A percentile compares a stretch with the other conserved stretches of the same genome.
These are phyloP conservation scores for Poa annua DNA, from an alignment of 176 grass and related monocot genomes.

Conservation along the genomic window DNA sequence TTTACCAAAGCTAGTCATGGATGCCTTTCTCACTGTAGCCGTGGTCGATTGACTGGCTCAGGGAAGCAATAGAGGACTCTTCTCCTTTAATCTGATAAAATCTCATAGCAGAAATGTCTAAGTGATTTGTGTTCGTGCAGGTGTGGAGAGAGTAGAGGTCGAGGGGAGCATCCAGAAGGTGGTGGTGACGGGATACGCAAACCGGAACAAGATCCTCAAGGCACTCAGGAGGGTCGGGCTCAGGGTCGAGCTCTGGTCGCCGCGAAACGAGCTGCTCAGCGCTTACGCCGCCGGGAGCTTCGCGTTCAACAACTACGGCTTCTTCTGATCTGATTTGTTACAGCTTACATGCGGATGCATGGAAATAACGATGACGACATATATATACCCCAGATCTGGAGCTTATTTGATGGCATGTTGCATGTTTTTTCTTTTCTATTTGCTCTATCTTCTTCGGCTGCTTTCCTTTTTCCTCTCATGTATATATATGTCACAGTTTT, in stretches of 20 bases:
- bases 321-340: conserved; percentile 62
- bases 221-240: conserved; percentile 91
- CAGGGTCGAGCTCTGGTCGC: conserved; percentile 85
- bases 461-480: background rate
- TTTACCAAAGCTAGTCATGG: conserved; percentile 41
- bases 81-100: background rate
- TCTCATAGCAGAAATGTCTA: background rate
- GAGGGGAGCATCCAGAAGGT: conserved; percentile 95
- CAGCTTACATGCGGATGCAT: background rate
- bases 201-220: conserved; percentile 96
- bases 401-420: background rate
- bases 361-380: background rate
- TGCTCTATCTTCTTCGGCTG: background rate
- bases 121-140: conserved; percentile 29
- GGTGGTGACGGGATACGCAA: conserved; percentile 83
- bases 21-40: conserved; percentile 5
- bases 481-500: background rate
- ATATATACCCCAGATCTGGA: background rate
- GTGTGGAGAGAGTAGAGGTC: conserved; percentile 93
- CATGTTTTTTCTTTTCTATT: background rate
- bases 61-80: background rate
- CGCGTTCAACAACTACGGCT: conserved; percentile 74
- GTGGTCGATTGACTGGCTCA: background rate
- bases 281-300: conserved; percentile 76
- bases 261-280: conserved; percentile 88